Evolutionary conservation across 306 rosid species (phyloP), one percentile per base, ranked within the genome.

Genomic region (Fragaria nilgerrensis): DNA sequence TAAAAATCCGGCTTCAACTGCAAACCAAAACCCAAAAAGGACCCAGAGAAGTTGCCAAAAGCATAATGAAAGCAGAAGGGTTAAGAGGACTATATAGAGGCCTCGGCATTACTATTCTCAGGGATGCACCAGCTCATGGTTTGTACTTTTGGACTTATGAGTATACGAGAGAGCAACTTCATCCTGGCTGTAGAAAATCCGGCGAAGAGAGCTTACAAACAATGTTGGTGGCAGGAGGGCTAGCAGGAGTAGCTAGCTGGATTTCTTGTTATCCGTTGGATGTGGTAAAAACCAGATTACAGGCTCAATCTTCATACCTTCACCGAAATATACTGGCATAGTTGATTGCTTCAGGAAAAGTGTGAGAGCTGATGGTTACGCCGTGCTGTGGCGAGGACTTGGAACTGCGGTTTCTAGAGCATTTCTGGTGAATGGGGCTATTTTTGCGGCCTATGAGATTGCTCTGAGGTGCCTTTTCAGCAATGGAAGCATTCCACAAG

Each of bases 241-340:
- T 85, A 7, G 99, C 97, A 0, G 98, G 97, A 23, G 94, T 89
- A n/a, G 86, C 93, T 0, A 94, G 96, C 59, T 95, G 97, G 97
- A 74, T 84, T 23, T 88, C 79, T 68, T 89, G 99, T 68, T 90
- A 92, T 73, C 99, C 96, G 5, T 75, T 90, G 19, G 99, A 95
- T 75, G 97, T 94, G 52, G 62, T 92, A 0, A 92, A 94, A 81
- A 94, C 95, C 48, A 85, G 96, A 56, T 66, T 94, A 45, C 96
- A 92, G 70, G 93, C 85, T 76, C 93, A 94, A 47, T 85, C 95
- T 32, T 72, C 70, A 2, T 17, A 72, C 17, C 79, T 74, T 82
- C 88, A 8, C 17, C 78, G 7, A 90, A 88, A 74, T 94, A 92
- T 74, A 58, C 43, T 3, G 95, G 96, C 14, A 88, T 94, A 29